Conservation (phyloP, 805 yeast genomes). For the Scheffersomyces amazonensis region DNA sequence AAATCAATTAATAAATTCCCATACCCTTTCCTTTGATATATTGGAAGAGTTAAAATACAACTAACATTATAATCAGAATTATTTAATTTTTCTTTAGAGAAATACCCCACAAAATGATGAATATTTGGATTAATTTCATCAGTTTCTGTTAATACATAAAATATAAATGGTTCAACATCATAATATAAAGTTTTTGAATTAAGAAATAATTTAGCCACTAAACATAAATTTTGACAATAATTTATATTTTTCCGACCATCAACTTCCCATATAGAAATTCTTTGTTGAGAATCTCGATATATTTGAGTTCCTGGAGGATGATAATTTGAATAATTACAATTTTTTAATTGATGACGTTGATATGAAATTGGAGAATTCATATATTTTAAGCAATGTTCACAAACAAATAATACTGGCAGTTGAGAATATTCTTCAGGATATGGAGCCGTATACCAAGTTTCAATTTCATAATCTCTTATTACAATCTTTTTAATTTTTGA, state of each 20-base stretch:
- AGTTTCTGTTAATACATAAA: slow-evolving; percentile 77
- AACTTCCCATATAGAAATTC: slow-evolving; percentile 41
- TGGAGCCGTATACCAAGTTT: slow-evolving; percentile 92
- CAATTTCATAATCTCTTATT: slow-evolving; percentile 70
- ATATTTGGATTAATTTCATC: slow-evolving; percentile 39
- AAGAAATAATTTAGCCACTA: slow-evolving; percentile 82
- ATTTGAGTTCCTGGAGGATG: slow-evolving; percentile 64
- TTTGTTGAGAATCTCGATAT: slow-evolving; percentile 28
- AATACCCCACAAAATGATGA: slow-evolving; percentile 89
- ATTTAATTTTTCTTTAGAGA: slow-evolving; percentile 81
- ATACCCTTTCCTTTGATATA: slow-evolving; percentile 82
- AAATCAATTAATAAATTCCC: slow-evolving; percentile 88
- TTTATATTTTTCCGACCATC: slow-evolving; percentile 83
- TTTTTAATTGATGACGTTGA: slow-evolving; percentile 68
- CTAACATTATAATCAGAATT: slow-evolving; percentile 79
- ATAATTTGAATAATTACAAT: slow-evolving; percentile 50
- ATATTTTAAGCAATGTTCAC: slow-evolving; percentile 83
- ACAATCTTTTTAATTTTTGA: slow-evolving; percentile 59
- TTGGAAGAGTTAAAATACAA: slow-evolving; percentile 88
- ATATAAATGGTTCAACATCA: slow-evolving; percentile 93
- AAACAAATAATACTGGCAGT: slow-evolving; percentile 62
- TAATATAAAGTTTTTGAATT: slow-evolving; percentile 90
- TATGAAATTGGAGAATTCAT: slow-evolving; percentile 65
- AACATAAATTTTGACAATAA: slow-evolving; percentile 87
- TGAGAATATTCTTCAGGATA: slow-evolving; percentile 83